Base-by-base conservation (phyloP, 169 alveolate species). In the Fabrea salina region DNA sequence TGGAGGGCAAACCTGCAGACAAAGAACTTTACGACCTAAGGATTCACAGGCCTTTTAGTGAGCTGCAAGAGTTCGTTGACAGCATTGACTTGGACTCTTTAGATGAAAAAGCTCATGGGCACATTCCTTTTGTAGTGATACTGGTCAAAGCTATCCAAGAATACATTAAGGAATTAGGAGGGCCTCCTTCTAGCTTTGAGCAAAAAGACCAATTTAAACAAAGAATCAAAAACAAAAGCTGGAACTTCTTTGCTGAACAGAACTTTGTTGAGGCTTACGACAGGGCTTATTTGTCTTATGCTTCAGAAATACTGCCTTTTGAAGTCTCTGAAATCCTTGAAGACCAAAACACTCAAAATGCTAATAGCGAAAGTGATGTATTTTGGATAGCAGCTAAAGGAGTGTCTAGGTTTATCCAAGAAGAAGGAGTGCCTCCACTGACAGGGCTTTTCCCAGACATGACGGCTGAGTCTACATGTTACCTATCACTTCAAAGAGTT, bases 361-460 rank as follows among this genome's bases (percentile, higher is more conserved):
- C 54, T 0, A 25, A 57, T 5, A 33, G 35, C 16, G 66, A 66
- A 16, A 75, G 82, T 44, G 25, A 50, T 13, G 30, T 16, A 2
- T 86, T 86, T 33, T 82, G 93, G 95, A 39, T 50, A 2, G 54
- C 82, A 4, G 88, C 82, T 0, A 33, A 79, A 13, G 93, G 92
- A n/a, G 80, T 91, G 37, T 82, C 82, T 47, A 59, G 82, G 66
- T 94, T 88, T 83, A 76, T 72, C 39, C 80, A 84, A 32, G 82
- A 76, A 49, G 58, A 85, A 49, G 82, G 83, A 32, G 56, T 33
- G 7, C 88, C 89, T 32, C 96, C 96, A 16, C 61, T 93, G 54
- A 72, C 84, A 35, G 95, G 96, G 8, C 57, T 56, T 16, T 68
- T 93, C n/a, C 96, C 98, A 16, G 98, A 95, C 59, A 93, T 95